Base-by-base conservation (phyloP, 1,139 yeast genomes). In the Diutina mesorugosa region DNA sequence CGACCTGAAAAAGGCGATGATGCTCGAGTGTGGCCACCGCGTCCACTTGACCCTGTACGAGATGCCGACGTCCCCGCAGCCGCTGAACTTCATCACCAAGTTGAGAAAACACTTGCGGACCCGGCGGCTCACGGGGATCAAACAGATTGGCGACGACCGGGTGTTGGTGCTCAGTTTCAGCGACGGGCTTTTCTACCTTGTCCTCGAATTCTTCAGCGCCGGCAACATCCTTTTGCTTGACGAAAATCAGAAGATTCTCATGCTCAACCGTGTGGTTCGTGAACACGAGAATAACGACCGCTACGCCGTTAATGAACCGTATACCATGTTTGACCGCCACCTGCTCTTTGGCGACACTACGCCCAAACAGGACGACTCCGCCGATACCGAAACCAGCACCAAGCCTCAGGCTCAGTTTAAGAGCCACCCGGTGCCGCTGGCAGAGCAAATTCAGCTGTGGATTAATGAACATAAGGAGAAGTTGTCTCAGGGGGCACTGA, bases 161-260 rank as follows among this genome's bases (percentile, higher is more conserved):
- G 81, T 90, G 26, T 73, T 89, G 57, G 95, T 90, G 0, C 68
- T 93, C 55, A 83, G 88, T 58, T 91, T 93, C 69, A 82, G 90
- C 56, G 95, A 89, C 63, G 95, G 96, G 7, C 67, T 82, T 57
- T 88, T 72, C 68, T 86, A 87, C 64, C 73, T 91, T 61, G 96
- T 89, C 0, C 71, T 93, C 59, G 99, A 93, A 66, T 91, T 93
- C 64, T 91, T 90, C 72, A 89, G 97, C 66, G 97, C 97, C 2
- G 99, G 99, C 46, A 93, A 93, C 65, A 81, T 93, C 59, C 73
- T 93, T 38, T 73, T 93, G 29, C 74, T 91, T 61, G 95, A 91
- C 66, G 79, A 82, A 46, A 78, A 85, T 38, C 70, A 75, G 61
- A 84, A 80, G 65, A 90, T 90, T 55, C 64, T 90, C 64, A 77